Evolutionary conservation across 164 flowering plant genomes (phyloP), one percentile per base, ranked within the genome.

Genomic region (Amborella trichopoda): DNA sequence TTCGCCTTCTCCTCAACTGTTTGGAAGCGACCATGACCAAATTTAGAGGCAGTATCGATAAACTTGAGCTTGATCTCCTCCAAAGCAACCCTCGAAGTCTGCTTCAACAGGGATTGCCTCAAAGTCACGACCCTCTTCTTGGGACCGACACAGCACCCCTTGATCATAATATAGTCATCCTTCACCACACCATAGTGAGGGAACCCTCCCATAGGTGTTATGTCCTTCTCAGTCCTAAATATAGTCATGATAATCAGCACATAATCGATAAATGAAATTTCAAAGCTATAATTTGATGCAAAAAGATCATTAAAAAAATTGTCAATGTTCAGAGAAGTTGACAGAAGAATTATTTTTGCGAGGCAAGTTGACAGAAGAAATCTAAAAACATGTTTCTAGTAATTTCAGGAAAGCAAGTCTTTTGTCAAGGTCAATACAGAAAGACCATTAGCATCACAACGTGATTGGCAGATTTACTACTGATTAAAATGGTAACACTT

Each of bases 91-190:
- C 84, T 57, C 6, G 91, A 81, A 1, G 86, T 81, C 70, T 81
- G 91, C 59, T 73, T 73, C 64, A 76, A 32, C 39, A 79, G 53
- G 1, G 91, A 67, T 51, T 81, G 91, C 48, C 91, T 62, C 50
- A 78, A 40, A 6, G 84, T 81, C 36, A 81, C 78, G 13, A 81
- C 89, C 6, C 89, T 68, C 64, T 78, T 78, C 73, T 81, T 81
- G 0, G 91, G 83, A 1, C 91, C 91, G 1, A 79, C 86, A 37
- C 86, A 78, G 67, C 91, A 72, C 4, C 91, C 91, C 63, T 81
- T 81, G 28, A 80, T 77, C 68, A 80, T 16, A 48, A 80, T 9
- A 40, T 69, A 80, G 52, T 80, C 88, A 2, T 73, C 81, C 43
- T 77, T 77, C 38, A 77, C 88, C 2, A 75, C 55, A 12, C 83